Evolutionary conservation across 345 rosid genomes (phyloP).

Genomic region (Eucalyptus albens): DNA sequence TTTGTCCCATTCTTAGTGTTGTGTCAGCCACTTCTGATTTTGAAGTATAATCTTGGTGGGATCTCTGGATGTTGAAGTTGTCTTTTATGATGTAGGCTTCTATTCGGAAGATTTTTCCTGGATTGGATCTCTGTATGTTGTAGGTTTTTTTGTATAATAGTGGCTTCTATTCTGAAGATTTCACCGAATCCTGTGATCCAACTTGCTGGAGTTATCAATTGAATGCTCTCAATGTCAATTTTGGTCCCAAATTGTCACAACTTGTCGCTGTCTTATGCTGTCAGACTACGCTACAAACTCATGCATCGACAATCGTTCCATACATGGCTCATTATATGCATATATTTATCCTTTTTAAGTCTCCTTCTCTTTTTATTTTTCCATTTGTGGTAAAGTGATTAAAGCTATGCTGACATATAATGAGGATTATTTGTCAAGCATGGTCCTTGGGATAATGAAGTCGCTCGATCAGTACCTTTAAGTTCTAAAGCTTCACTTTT

Average conservation of each 20-base stretch:
- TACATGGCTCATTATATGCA: neutral
- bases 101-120: neutral
- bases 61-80: neutral
- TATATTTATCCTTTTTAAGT: neutral
- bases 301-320: neutral
- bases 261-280: neutral
- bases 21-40: neutral
- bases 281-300: neutral
- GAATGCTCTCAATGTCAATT: neutral
- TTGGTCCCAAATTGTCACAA: neutral
- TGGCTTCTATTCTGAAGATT: neutral
- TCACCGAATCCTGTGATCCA: neutral
- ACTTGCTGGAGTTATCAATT: neutral
- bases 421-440: neutral
- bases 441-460: neutral
- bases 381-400: neutral
- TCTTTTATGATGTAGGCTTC: neutral
- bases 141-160: neutral
- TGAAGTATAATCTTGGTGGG: neutral
- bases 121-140: neutral
- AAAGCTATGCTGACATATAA: neutral
- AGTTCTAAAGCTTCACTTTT: neutral
- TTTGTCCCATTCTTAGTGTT: neutral
- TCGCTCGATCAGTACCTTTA: neutral
- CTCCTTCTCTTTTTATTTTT: neutral